Percentiles rank a stretch among this genome's conserved stretches.
These are phyloP conservation scores for Xerophyta viscosa DNA, from an alignment of 106 monocot genomes.

Conservation along the genomic window DNA sequence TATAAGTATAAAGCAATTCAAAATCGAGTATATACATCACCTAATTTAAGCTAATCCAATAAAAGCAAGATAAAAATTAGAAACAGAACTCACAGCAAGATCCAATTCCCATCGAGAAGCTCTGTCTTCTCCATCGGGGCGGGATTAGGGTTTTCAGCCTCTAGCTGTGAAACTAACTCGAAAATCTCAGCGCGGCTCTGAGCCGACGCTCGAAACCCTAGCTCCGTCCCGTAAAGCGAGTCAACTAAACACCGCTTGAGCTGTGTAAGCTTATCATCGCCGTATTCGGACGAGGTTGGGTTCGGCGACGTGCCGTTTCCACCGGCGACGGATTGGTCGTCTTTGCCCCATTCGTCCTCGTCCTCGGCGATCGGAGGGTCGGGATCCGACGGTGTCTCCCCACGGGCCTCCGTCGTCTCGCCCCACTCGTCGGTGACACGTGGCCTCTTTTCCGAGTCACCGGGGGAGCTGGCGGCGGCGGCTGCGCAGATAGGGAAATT, in stretches of 20 bases:
- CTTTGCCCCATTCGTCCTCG: conserved; percentile 33
- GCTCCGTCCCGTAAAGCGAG: conserved; percentile 43
- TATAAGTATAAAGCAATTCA: no score
- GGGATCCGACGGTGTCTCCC: conserved; percentile 13
- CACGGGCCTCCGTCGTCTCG: conserved; percentile 20
- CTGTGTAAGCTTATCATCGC: conserved; percentile 25
- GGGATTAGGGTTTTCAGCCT: conserved; percentile 46
- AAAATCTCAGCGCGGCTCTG: conserved; percentile 46
- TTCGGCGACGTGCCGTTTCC: not conserved
- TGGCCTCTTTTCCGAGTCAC: not conserved
- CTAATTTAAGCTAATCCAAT: no score
- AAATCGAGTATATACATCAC: no score
- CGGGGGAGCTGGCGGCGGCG: not conserved
- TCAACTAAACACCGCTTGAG: conserved; percentile 55
- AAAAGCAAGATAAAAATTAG: not conserved
- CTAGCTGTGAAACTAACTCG: conserved; percentile 52
- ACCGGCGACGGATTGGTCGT: not conserved
- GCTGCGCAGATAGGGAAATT: not conserved
- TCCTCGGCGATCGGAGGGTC: conserved; percentile 11
- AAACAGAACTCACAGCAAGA: conserved; percentile 43
- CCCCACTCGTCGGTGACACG: conserved; percentile 46
- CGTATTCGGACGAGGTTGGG: no score
- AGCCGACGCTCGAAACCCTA: conserved; percentile 31
- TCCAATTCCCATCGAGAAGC: conserved; percentile 60
- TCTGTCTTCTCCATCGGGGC: conserved; percentile 32